A percentile compares a stretch with the other conserved stretches of the same genome.
phyloP scores from a whole-genome alignment of 306 rosid species.

The Cicer yamashitae region DNA sequence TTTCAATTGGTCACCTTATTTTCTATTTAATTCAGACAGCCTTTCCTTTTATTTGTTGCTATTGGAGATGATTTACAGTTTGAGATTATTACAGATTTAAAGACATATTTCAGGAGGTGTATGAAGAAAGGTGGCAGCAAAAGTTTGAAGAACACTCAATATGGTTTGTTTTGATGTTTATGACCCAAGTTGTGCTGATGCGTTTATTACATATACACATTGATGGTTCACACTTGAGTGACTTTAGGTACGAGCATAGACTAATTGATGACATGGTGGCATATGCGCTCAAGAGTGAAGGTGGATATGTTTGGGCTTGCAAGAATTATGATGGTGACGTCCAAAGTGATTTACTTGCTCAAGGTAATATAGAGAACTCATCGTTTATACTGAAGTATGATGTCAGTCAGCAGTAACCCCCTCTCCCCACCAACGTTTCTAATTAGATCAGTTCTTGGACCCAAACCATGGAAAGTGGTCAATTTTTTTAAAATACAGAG shows the following conservation, averaged over 20 bases:
- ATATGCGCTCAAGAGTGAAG: slow-evolving; percentile 90
- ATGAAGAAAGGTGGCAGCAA: slow-evolving; percentile 82
- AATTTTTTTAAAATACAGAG: background rate
- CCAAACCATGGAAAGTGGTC: background rate
- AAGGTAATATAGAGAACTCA: slow-evolving; percentile 62
- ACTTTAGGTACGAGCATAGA: slow-evolving; percentile 94
- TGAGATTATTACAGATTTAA: slow-evolving; percentile 68
- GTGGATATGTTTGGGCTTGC: slow-evolving; percentile 99
- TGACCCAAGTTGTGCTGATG: slow-evolving; percentile 29
- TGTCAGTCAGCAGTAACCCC: slow-evolving; percentile 18
- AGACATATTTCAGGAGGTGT: slow-evolving; percentile 95
- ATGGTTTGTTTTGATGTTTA: slow-evolving; percentile 62
- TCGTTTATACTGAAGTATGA: slow-evolving; percentile 18
- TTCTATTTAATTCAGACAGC: slow-evolving; percentile 20
- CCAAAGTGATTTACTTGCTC: slow-evolving; percentile 97
- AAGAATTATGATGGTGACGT: slow-evolving; percentile 99
- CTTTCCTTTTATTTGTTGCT: slow-evolving; percentile 5
- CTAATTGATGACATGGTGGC: slow-evolving; percentile 99
- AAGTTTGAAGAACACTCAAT: slow-evolving; percentile 88
- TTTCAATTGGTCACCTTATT: slow-evolving; percentile 12
- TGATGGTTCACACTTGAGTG: slow-evolving; percentile 41
- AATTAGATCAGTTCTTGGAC: slow-evolving; percentile 27
- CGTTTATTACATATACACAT: slow-evolving; percentile 16
- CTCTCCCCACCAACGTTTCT: background rate
- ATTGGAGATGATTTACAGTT: slow-evolving; percentile 39